phyloP scores from a whole-genome alignment of 1,284 basidiomycete genomes.

The Rhodotorula mucilaginosa region DNA sequence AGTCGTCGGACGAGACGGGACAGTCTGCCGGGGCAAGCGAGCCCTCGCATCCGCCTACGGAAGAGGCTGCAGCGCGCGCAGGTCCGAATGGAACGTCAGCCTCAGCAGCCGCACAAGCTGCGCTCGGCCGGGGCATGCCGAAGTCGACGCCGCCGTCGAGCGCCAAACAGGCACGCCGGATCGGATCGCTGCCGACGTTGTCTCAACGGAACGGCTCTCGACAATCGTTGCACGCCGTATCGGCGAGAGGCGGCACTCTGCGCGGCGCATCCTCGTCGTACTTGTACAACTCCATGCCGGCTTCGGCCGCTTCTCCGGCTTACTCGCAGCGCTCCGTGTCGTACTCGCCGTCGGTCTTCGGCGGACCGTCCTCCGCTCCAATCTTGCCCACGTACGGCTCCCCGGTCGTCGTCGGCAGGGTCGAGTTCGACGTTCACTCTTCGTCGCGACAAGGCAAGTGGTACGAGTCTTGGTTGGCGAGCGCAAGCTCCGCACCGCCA shows the following conservation, averaged over 20 bases:
- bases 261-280: slow-evolving; percentile 5
- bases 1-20: slow-evolving; percentile 18
- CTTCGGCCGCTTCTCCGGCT: not conserved
- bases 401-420: slow-evolving; percentile 67
- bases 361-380: slow-evolving; percentile 2
- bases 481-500: slow-evolving; percentile 15
- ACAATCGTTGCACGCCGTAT: slow-evolving; percentile 1
- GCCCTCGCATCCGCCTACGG: too few species aligned
- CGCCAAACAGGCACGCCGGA: slow-evolving; percentile 4
- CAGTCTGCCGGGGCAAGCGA: slow-evolving; percentile 30
- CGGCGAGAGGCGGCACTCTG: not conserved
- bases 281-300: not conserved
- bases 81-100: too few species aligned
- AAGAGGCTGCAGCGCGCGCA: too few species aligned
- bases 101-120: not conserved
- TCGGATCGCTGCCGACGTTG: slow-evolving; percentile 16
- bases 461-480: slow-evolving; percentile 69
- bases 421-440: slow-evolving; percentile 75
- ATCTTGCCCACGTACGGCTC: slow-evolving; percentile 23
- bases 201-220: slow-evolving; percentile 10
- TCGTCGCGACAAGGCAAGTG: slow-evolving; percentile 58
- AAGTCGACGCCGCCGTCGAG: slow-evolving; percentile 1
- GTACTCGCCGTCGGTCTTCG: slow-evolving; percentile 15
- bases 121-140: slow-evolving; percentile 28
- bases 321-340: slow-evolving; percentile 14